Percentiles rank a stretch among this genome's conserved stretches.
phyloP scores from a whole-genome alignment of 768 basidiomycete species.

The Chlorophyllum brunneum region DNA sequence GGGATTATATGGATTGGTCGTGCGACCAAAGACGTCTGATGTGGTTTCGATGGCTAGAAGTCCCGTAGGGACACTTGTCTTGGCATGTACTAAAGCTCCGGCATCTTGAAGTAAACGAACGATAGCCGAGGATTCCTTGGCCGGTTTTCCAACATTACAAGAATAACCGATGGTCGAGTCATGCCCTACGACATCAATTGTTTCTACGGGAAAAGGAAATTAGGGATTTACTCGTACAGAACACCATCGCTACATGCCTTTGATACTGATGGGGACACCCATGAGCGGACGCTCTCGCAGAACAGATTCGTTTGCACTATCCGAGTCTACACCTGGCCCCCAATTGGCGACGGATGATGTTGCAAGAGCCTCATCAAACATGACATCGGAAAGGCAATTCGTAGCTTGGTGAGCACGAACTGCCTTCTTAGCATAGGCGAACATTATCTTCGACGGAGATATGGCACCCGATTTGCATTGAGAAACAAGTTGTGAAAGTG shows the following conservation, averaged over 20 bases:
- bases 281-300: slow-evolving; percentile 45
- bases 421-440: slow-evolving; percentile 52
- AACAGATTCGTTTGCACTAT: slow-evolving; percentile 14
- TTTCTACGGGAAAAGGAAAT: slow-evolving; percentile 27
- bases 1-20: slow-evolving; percentile 59
- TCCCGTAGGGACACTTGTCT: slow-evolving; percentile 59
- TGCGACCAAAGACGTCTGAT: slow-evolving; percentile 60
- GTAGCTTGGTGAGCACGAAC: slow-evolving; percentile 51
- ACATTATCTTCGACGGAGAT: slow-evolving; percentile 40
- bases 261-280: slow-evolving; percentile 67
- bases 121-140: slow-evolving; percentile 44
- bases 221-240: slow-evolving; percentile 5
- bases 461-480: slow-evolving; percentile 39
- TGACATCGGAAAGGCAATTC: slow-evolving; percentile 67
- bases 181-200: slow-evolving; percentile 48
- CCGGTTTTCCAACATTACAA: slow-evolving; percentile 40
- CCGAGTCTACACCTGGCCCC: slow-evolving; percentile 34
- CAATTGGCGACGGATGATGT: slow-evolving; percentile 36
- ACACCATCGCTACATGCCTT: slow-evolving; percentile 36
- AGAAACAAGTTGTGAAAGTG: slow-evolving; percentile 41
- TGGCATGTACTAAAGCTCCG: slow-evolving; percentile 61
- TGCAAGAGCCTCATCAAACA: slow-evolving; percentile 45
- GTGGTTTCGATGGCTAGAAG: slow-evolving; percentile 52
- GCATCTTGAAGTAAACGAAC: slow-evolving; percentile 55
- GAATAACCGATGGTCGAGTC: slow-evolving; percentile 65